Evolutionary conservation across 495 filamentous ascomycete genomes (phyloP).

Genomic region (Talaromyces stipitatus): DNA sequence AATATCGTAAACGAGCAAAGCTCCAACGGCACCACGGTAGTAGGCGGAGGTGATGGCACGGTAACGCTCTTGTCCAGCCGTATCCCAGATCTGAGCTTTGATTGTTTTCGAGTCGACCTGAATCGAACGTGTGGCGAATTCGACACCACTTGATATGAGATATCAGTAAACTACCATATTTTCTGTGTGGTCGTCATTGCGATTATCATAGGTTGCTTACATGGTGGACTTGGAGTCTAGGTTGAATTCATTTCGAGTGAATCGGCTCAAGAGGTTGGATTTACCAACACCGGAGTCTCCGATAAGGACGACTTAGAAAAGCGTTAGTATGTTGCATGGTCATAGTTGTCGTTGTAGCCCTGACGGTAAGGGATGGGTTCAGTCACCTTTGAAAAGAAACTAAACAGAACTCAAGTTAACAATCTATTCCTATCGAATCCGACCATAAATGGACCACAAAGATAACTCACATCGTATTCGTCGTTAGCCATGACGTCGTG

Average conservation of each 20-base stretch:
- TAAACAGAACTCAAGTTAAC: slow-evolving; percentile 28
- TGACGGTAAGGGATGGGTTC: slow-evolving; percentile 17
- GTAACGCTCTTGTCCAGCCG: slow-evolving; percentile 97
- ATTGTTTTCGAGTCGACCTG: slow-evolving; percentile 99
- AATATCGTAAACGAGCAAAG: slow-evolving; percentile 98
- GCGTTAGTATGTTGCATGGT: slow-evolving; percentile 7
- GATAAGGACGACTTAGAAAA: slow-evolving; percentile 73
- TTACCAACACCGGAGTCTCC: slow-evolving; percentile 99
- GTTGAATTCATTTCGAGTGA: slow-evolving; percentile 99
- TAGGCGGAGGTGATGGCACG: slow-evolving; percentile 98
- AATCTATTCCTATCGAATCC: neutral
- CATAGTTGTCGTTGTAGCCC: slow-evolving; percentile 10
- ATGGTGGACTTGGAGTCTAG: slow-evolving; percentile 99
- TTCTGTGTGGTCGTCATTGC: neutral
- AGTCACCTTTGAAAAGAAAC: slow-evolving; percentile 98
- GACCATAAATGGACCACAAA: neutral
- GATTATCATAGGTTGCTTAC: neutral
- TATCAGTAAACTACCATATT: neutral
- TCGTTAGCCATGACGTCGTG: slow-evolving; percentile 85
- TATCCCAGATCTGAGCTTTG: slow-evolving; percentile 99
- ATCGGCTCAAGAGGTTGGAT: slow-evolving; percentile 98
- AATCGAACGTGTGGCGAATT: slow-evolving; percentile 97
- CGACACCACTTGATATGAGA: slow-evolving; percentile 56
- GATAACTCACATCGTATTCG: slow-evolving; percentile 94
- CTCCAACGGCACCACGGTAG: slow-evolving; percentile 95